Conservation (phyloP, 441 rosid genomes). For the Iberis amara region DNA sequence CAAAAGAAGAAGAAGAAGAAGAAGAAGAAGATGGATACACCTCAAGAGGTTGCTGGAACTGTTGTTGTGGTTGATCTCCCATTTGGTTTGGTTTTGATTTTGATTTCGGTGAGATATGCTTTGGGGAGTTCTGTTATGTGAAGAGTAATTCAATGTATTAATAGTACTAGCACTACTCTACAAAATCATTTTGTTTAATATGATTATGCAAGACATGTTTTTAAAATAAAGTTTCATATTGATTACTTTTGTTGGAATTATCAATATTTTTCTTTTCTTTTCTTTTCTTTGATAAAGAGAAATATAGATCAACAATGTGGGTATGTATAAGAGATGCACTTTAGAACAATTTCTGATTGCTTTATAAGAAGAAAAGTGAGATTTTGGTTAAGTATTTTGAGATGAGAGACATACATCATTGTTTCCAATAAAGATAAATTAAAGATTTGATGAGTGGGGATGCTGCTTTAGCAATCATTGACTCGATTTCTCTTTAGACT, state of each 20-base stretch:
- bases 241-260: constrained; percentile 33
- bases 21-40: constrained; percentile 49
- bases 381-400: constrained; percentile 33
- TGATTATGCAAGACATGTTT: constrained; percentile 10
- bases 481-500: constrained; percentile 8
- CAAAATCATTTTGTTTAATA: constrained; percentile 8
- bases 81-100: constrained; percentile 11
- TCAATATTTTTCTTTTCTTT: neutral
- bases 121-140: constrained; percentile 15
- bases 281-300: neutral
- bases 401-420: constrained; percentile 27
- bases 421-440: constrained; percentile 22
- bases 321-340: constrained; percentile 19
- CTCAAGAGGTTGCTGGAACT: constrained; percentile 37
- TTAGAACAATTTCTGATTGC: constrained; percentile 34
- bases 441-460: constrained; percentile 20
- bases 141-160: constrained; percentile 30
- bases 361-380: constrained; percentile 55
- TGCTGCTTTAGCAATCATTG: constrained; percentile 32
- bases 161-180: constrained; percentile 13
- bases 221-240: constrained; percentile 35
- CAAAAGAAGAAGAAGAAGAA: constrained; percentile 12
- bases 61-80: constrained; percentile 31
- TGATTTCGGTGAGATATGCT: constrained; percentile 8
- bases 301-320: constrained; percentile 8